phyloP scores from a whole-genome alignment of 352 stramenopile genomes.

The Globisporangium nodosum region DNA sequence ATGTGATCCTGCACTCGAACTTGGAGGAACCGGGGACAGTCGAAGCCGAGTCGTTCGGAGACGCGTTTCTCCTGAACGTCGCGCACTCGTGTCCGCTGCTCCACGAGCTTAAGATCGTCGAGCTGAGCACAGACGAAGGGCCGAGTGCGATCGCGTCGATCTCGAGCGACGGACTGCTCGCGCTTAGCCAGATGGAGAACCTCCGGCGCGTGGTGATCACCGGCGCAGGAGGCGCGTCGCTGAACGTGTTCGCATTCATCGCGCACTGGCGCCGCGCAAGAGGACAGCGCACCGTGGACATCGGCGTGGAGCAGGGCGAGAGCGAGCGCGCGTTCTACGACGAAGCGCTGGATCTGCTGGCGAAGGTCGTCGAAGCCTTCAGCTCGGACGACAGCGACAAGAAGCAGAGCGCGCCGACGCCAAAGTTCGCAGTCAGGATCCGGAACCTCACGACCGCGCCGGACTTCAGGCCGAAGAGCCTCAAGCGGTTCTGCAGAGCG shows the following conservation, averaged over 20 bases:
- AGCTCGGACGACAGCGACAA: background rate
- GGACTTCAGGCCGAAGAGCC: slow-evolving; percentile 8
- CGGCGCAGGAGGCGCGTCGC: background rate
- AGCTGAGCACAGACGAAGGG: slow-evolving; percentile 6
- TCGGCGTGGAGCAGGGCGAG: slow-evolving; percentile 10
- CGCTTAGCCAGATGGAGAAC: background rate
- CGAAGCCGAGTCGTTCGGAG: slow-evolving; percentile 8
- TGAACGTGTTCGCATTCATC: slow-evolving; percentile 5
- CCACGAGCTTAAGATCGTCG: slow-evolving; percentile 6
- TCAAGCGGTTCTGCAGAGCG: slow-evolving; percentile 7
- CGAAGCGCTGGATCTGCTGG: slow-evolving; percentile 8
- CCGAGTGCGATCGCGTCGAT: slow-evolving; percentile 2
- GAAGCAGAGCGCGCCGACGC: background rate
- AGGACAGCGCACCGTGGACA: slow-evolving; percentile 8
- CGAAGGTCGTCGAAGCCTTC: background rate
- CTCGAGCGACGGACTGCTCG: background rate
- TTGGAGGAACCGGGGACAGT: slow-evolving; percentile 2
- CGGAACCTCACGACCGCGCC: slow-evolving; percentile 7
- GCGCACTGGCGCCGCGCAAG: slow-evolving; percentile 3
- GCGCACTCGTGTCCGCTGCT: slow-evolving; percentile 5
- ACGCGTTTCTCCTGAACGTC: slow-evolving; percentile 6
- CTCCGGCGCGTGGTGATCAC: slow-evolving; percentile 9
- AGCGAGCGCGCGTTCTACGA: slow-evolving; percentile 9
- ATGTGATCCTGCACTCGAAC: slow-evolving; percentile 13
- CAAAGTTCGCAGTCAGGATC: slow-evolving; percentile 5